Conservation (phyloP, 257 asterid genomes). For the Fraxinus americana region DNA sequence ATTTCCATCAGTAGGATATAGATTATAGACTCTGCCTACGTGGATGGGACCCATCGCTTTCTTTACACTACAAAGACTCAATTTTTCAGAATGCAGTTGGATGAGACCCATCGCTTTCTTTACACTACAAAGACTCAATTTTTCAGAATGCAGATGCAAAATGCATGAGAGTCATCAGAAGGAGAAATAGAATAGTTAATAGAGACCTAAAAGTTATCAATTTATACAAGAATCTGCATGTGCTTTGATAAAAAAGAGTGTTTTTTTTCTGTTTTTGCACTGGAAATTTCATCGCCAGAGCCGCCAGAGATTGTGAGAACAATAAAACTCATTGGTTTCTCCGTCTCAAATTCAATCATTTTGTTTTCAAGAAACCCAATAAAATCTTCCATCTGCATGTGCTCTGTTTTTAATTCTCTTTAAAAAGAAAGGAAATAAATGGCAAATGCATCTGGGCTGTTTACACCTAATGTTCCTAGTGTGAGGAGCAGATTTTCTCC, state of each 20-base stretch:
- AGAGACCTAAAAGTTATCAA: conserved; percentile 23
- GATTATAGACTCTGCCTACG: conserved; percentile 3
- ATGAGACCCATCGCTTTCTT: no score
- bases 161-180: conserved; percentile 34
- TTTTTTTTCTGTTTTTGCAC: neutral
- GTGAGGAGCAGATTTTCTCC: conserved; percentile 45
- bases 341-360: conserved; percentile 32
- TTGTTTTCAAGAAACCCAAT: conserved; percentile 10
- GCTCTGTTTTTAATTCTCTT: neutral
- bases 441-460: conserved; percentile 72
- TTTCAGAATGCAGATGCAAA: conserved; percentile 25
- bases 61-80: neutral
- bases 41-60: conserved; percentile 19
- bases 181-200: neutral
- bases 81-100: no score
- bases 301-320: conserved; percentile 22
- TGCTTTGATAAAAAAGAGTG: conserved; percentile 28
- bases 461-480: conserved; percentile 49
- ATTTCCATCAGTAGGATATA: neutral
- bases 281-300: conserved; percentile 27
- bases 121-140: conserved; percentile 24
- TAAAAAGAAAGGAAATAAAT: conserved; percentile 29
- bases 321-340: conserved; percentile 32
- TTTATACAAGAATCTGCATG: conserved; percentile 37
- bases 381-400: neutral